Conservation (phyloP, 176 grass and related monocot species). For the Rhynchospora pubera region DNA sequence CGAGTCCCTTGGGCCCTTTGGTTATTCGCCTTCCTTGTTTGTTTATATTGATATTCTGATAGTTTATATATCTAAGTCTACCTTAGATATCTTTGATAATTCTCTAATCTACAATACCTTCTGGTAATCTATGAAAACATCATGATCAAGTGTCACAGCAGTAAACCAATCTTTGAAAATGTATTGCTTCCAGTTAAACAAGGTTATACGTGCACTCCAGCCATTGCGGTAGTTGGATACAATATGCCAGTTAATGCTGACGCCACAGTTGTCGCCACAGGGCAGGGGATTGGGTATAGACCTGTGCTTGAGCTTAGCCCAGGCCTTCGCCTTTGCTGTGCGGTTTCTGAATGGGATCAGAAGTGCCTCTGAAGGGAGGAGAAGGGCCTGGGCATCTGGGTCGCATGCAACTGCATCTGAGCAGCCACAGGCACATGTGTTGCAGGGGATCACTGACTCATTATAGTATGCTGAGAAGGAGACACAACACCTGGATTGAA, state of each 20-base stretch:
- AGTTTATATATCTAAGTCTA: background rate
- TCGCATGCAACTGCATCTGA: slow-evolving; percentile 45
- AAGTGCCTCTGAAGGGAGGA: slow-evolving; percentile 73
- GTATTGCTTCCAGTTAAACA: slow-evolving; percentile 95
- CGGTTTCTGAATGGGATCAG: slow-evolving; percentile 69
- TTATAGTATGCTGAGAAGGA: slow-evolving; percentile 88
- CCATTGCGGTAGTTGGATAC: slow-evolving; percentile 72
- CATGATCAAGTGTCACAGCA: slow-evolving; percentile 45
- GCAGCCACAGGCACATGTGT: slow-evolving; percentile 72
- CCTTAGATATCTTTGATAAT: background rate
- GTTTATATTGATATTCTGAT: background rate
- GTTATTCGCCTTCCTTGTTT: background rate
- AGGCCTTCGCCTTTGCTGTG: slow-evolving; percentile 56
- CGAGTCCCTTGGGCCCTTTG: background rate
- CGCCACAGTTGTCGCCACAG: slow-evolving; percentile 61
- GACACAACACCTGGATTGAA: slow-evolving; percentile 61
- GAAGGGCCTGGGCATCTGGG: slow-evolving; percentile 32
- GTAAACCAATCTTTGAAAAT: slow-evolving; percentile 94
- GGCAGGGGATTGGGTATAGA: slow-evolving; percentile 46
- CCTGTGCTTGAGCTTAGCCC: slow-evolving; percentile 83
- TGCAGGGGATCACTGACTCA: slow-evolving; percentile 68
- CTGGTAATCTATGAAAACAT: slow-evolving; percentile 10
- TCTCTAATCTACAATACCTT: background rate
- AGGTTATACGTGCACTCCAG: slow-evolving; percentile 64
- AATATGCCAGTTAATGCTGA: slow-evolving; percentile 93